Percentiles rank a stretch among this genome's conserved stretches.
phyloP scores from a whole-genome alignment of 2,329 filamentous ascomycete species.

The Cladosporium colombiae region DNA sequence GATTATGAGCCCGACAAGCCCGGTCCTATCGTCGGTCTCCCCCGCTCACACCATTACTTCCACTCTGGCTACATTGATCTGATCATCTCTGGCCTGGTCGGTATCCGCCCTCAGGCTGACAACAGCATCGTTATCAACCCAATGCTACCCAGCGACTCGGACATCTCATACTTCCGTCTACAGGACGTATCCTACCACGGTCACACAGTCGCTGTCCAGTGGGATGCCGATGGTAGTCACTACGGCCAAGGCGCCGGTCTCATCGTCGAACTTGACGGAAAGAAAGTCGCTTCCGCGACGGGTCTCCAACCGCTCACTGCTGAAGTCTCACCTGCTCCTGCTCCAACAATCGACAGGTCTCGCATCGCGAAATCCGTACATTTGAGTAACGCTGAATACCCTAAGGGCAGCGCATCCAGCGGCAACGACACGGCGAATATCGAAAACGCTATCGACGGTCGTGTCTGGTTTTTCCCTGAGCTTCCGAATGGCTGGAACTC shows the following conservation, averaged over 20 bases:
- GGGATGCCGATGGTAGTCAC: slow-evolving; percentile 41
- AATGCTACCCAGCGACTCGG: slow-evolving; percentile 34
- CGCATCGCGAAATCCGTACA: slow-evolving; percentile 42
- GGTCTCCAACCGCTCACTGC: slow-evolving; percentile 34
- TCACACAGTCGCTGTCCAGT: slow-evolving; percentile 44
- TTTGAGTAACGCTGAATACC: slow-evolving; percentile 36
- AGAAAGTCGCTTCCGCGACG: slow-evolving; percentile 35
- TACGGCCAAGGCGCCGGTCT: slow-evolving; percentile 38
- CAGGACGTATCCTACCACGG: slow-evolving; percentile 48
- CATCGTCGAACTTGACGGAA: slow-evolving; percentile 40
- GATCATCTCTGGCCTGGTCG: slow-evolving; percentile 45
- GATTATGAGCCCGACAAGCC: slow-evolving; percentile 48
- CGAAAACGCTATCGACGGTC: slow-evolving; percentile 43
- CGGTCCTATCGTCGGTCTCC: slow-evolving; percentile 44
- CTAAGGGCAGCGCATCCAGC: slow-evolving; percentile 37
- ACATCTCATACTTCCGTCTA: slow-evolving; percentile 44
- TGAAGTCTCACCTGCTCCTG: slow-evolving; percentile 25
- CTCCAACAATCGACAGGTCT: slow-evolving; percentile 32
- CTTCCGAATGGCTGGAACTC: slow-evolving; percentile 44
- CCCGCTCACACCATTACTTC: slow-evolving; percentile 49
- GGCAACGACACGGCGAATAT: slow-evolving; percentile 32
- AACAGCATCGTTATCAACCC: slow-evolving; percentile 46
- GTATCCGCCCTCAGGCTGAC: slow-evolving; percentile 43
- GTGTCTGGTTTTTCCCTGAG: slow-evolving; percentile 44
- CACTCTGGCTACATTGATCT: slow-evolving; percentile 49